Evolutionary conservation across 148 eudicot genomes (phyloP).

Genomic region (Arctostaphylos glauca): DNA sequence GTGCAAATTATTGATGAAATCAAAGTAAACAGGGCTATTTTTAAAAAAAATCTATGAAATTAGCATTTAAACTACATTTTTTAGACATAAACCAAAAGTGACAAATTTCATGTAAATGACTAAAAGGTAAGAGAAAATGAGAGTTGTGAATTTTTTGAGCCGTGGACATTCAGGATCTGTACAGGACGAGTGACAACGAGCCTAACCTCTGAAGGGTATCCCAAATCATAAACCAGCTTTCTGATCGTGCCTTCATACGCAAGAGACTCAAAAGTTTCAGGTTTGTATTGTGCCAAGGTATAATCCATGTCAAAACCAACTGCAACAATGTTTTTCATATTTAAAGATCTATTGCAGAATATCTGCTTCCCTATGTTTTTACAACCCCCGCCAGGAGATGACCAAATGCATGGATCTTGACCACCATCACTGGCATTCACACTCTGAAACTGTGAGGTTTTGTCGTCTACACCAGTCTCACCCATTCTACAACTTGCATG

Average conservation of each 20-base stretch:
- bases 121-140: not conserved
- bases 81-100: not conserved
- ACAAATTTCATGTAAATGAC: not conserved
- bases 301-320: constrained; percentile 99
- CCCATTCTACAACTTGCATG: constrained; percentile 48
- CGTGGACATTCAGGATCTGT: not conserved
- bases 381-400: constrained; percentile 66
- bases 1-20: not conserved
- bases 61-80: not conserved
- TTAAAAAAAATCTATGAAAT: constrained; percentile 3
- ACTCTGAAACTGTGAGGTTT: constrained; percentile 28
- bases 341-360: constrained; percentile 91
- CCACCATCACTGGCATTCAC: constrained; percentile 29
- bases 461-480: constrained; percentile 34
- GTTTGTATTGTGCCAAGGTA: constrained; percentile 91
- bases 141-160: not conserved
- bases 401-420: constrained; percentile 62
- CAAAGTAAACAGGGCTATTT: not conserved
- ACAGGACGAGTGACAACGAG: constrained; percentile 2
- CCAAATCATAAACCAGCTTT: constrained; percentile 86
- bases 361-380: constrained; percentile 70
- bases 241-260: constrained; percentile 91
- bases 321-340: constrained; percentile 88
- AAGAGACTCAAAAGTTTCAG: constrained; percentile 92
- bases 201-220: constrained; percentile 82